phyloP scores from a whole-genome alignment of 768 basidiomycete genomes.

The Hericium alpestre region DNA sequence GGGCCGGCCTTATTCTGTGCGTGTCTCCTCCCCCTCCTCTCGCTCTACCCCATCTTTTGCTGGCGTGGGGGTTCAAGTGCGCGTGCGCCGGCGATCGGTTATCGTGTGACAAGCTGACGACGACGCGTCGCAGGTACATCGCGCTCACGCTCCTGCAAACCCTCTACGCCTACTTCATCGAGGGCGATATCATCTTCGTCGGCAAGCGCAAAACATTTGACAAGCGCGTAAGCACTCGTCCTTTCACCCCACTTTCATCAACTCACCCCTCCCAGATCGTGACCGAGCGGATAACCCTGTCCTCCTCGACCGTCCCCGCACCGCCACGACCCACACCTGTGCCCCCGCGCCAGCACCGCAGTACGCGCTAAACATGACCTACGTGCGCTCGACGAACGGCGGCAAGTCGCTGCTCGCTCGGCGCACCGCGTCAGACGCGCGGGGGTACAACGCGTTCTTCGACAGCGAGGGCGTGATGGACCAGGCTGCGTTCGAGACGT shows the following conservation, averaged over 20 bases:
- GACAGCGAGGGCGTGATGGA: constrained; percentile 74
- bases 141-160: constrained; percentile 62
- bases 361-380: constrained; percentile 58
- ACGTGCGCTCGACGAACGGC: constrained; percentile 69
- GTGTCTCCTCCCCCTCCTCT: constrained; percentile 20
- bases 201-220: constrained; percentile 87
- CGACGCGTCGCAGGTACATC: constrained; percentile 49
- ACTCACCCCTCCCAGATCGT: constrained; percentile 54
- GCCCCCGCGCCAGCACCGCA: neutral
- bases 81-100: neutral
- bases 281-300: constrained; percentile 77
- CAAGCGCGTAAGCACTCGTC: constrained; percentile 52
- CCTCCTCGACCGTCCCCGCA: constrained; percentile 55
- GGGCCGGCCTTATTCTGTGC: constrained; percentile 68
- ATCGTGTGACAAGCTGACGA: neutral
- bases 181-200: constrained; percentile 75
- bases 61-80: too few relatives aligned
- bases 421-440: constrained; percentile 46
- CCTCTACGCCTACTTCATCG: constrained; percentile 78
- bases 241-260: neutral
- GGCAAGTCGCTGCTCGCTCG: constrained; percentile 79
- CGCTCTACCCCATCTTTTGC: neutral
- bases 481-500: constrained; percentile 62
- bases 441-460: constrained; percentile 66
- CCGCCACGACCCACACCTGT: constrained; percentile 41